phyloP scores from a whole-genome alignment of 2,329 filamentous ascomycete species.

The Dactylellina haptotyla region DNA sequence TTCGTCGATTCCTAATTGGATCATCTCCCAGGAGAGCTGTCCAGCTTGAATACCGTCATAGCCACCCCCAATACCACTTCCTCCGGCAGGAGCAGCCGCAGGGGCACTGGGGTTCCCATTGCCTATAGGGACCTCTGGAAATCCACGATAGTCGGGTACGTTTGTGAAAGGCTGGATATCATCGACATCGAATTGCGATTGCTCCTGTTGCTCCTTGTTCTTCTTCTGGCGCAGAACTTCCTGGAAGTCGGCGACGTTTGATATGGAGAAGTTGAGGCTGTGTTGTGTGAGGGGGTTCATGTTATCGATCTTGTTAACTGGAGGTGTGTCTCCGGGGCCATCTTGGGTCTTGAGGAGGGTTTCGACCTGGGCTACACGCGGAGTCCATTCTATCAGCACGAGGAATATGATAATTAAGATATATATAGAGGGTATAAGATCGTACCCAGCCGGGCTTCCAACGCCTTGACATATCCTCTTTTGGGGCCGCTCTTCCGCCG shows the following conservation, averaged over 20 bases:
- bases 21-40: conserved; percentile 84
- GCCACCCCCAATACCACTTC: conserved; percentile 60
- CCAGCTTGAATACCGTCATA: conserved; percentile 64
- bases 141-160: conserved; percentile 32
- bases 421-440: conserved; percentile 14
- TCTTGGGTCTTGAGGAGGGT: conserved; percentile 84
- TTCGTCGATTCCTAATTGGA: conserved; percentile 83
- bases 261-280: conserved; percentile 44
- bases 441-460: conserved; percentile 91
- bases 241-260: conserved; percentile 33
- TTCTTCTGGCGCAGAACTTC: conserved; percentile 14
- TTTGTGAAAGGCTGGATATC: conserved; percentile 31
- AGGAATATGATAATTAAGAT: conserved; percentile 55
- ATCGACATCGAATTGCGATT: conserved; percentile 30
- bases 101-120: background rate
- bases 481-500: conserved; percentile 94
- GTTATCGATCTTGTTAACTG: conserved; percentile 32
- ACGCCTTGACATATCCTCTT: conserved; percentile 89
- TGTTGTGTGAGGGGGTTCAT: conserved; percentile 25
- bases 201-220: conserved; percentile 15
- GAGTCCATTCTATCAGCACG: conserved; percentile 21
- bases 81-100: background rate
- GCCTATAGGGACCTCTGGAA: conserved; percentile 51
- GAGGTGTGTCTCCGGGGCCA: conserved; percentile 55
- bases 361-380: conserved; percentile 82